Conservation (phyloP, 108 stramenopile genomes). For the Stephanodiscus triporus region DNA sequence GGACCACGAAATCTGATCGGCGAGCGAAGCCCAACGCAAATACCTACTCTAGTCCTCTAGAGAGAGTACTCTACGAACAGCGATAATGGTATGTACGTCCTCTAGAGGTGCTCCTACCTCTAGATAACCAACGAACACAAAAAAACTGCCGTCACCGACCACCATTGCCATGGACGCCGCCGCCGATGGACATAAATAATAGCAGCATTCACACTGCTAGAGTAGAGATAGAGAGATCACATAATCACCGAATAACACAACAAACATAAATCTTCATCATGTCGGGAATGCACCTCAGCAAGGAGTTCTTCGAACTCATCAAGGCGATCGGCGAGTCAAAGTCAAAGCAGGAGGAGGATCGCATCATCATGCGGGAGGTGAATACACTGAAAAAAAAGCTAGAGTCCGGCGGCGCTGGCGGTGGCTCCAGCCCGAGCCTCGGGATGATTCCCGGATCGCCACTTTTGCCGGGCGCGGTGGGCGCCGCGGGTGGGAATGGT, state of each 20-base stretch:
- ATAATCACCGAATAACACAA: background rate
- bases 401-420: constrained; percentile 43
- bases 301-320: constrained; percentile 99
- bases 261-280: constrained; percentile 30
- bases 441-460: constrained; percentile 2
- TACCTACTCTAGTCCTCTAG: too few species aligned
- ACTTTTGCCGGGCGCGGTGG: constrained; percentile 40
- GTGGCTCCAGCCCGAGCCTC: constrained; percentile 4
- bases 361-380: constrained; percentile 94
- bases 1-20: background rate
- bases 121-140: too few species aligned
- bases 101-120: too few species aligned
- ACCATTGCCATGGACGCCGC: too few species aligned
- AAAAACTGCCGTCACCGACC: too few species aligned
- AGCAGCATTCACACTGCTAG: too few species aligned
- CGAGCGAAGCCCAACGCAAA: background rate
- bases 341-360: constrained; percentile 99
- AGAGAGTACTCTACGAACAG: too few species aligned
- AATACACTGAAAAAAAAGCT: constrained; percentile 86
- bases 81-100: too few species aligned
- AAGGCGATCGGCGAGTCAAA: constrained; percentile 99
- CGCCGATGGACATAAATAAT: too few species aligned
- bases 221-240: background rate
- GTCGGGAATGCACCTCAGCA: constrained; percentile 82
- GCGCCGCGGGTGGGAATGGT: constrained; percentile 39